phyloP scores from a whole-genome alignment of 768 basidiomycete genomes.

The Phylloporus rhodoxanthus region DNA sequence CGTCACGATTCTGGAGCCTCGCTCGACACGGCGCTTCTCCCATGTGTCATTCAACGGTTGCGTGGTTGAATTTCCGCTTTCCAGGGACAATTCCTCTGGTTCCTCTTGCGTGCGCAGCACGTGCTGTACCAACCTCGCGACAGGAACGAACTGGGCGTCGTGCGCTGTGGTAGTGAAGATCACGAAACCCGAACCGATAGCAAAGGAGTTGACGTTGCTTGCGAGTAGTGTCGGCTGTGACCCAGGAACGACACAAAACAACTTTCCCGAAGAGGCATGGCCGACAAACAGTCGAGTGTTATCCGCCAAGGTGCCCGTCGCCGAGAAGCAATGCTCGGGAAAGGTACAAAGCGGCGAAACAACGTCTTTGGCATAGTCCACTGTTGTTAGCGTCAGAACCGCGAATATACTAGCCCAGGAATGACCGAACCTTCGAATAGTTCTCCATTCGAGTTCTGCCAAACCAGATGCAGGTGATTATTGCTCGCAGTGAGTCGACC shows the following conservation, averaged over 20 bases:
- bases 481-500: conserved; percentile 41
- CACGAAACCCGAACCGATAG: conserved; percentile 65
- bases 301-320: conserved; percentile 25
- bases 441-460: conserved; percentile 45
- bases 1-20: conserved; percentile 85
- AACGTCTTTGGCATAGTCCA: conserved; percentile 16
- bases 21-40: conserved; percentile 78
- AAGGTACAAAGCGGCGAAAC: conserved; percentile 35
- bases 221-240: conserved; percentile 36
- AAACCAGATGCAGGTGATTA: conserved; percentile 23
- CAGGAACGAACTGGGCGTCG: conserved; percentile 67
- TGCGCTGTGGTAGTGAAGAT: conserved; percentile 84
- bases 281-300: conserved; percentile 48
- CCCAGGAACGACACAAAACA: conserved; percentile 43
- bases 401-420: not conserved
- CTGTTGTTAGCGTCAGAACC: conserved; percentile 12
- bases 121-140: conserved; percentile 10
- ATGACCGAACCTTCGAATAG: conserved; percentile 39
- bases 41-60: conserved; percentile 32
- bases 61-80: conserved; percentile 18
- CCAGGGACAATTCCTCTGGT: conserved; percentile 15
- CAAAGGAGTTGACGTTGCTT: conserved; percentile 65
- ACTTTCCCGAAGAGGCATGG: conserved; percentile 57
- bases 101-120: conserved; percentile 11
- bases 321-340: conserved; percentile 55